phyloP scores from a whole-genome alignment of 1,284 basidiomycete species.

The Heterobasidion occidentale region DNA sequence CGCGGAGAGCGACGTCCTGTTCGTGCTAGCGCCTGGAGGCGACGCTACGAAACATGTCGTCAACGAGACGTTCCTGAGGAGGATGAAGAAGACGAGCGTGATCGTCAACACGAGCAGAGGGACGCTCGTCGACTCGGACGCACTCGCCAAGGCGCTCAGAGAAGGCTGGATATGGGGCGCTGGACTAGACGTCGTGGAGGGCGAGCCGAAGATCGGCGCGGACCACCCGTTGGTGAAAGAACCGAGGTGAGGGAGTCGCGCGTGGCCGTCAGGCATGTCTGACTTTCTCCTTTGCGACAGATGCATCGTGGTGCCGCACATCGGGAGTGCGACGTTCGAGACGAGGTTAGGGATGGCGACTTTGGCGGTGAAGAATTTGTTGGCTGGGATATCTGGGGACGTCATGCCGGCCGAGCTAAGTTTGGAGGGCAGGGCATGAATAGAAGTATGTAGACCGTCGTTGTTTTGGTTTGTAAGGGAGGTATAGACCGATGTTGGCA shows the following conservation, averaged over 20 bases:
- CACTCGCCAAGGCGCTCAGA: constrained; percentile 73
- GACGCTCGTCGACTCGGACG: constrained; percentile 82
- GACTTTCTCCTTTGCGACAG: constrained; percentile 25
- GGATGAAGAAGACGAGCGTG: constrained; percentile 81
- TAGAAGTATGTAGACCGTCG: background rate
- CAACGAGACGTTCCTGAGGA: constrained; percentile 59
- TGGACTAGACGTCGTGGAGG: constrained; percentile 90
- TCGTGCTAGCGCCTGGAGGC: constrained; percentile 81
- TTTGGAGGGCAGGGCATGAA: background rate
- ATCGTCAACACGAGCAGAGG: constrained; percentile 80
- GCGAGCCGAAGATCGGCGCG: constrained; percentile 72
- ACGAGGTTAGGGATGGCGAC: constrained; percentile 80
- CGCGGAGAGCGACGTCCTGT: constrained; percentile 68
- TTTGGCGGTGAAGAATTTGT: constrained; percentile 58
- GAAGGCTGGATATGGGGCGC: constrained; percentile 84
- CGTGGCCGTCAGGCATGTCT: background rate
- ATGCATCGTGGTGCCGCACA: constrained; percentile 80
- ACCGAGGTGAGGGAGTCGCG: constrained; percentile 42
- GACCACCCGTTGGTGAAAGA: constrained; percentile 80
- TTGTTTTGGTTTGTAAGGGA: no score
- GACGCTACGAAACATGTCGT: constrained; percentile 68
- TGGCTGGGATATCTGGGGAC: constrained; percentile 42
- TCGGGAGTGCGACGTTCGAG: constrained; percentile 85
- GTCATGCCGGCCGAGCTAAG: constrained; percentile 47
- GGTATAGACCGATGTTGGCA: no score